Evolutionary conservation across 805 yeast species (phyloP).

Genomic region (Wickerhamomyces hampshirensis): DNA sequence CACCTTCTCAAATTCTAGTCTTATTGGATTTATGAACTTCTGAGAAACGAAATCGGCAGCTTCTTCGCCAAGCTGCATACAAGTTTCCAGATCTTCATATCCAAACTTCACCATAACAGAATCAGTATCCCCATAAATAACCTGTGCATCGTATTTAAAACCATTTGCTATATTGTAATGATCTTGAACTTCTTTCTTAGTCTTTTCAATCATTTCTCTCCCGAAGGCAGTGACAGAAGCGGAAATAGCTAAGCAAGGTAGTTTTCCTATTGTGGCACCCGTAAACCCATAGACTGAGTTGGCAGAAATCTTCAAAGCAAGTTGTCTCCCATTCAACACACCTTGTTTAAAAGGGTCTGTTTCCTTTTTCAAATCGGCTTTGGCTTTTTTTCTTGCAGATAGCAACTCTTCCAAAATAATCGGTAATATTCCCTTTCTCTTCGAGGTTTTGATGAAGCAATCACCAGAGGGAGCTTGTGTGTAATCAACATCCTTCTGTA

Average conservation of each 20-base stretch:
- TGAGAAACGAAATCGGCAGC: slow-evolving; percentile 88
- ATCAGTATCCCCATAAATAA: slow-evolving; percentile 97
- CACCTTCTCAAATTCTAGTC: slow-evolving; percentile 93
- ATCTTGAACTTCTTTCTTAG: slow-evolving; percentile 81
- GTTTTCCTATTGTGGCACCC: slow-evolving; percentile 96
- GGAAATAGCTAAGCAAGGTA: slow-evolving; percentile 95
- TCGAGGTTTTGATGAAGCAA: slow-evolving; percentile 65
- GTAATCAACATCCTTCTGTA: slow-evolving; percentile 74
- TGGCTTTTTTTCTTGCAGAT: slow-evolving; percentile 90
- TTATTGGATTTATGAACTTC: slow-evolving; percentile 78
- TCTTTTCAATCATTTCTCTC: slow-evolving; percentile 91
- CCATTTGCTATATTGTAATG: slow-evolving; percentile 81
- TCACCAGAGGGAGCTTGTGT: slow-evolving; percentile 89
- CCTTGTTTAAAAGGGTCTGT: slow-evolving; percentile 91
- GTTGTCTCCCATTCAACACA: slow-evolving; percentile 94
- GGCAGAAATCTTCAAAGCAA: slow-evolving; percentile 94
- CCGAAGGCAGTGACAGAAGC: slow-evolving; percentile 96
- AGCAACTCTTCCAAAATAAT: slow-evolving; percentile 85
- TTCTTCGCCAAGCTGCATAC: slow-evolving; percentile 90
- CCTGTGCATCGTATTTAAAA: slow-evolving; percentile 76
- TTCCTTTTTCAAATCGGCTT: slow-evolving; percentile 83
- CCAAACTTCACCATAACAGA: slow-evolving; percentile 99
- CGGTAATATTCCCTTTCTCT: slow-evolving; percentile 84
- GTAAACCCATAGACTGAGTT: slow-evolving; percentile 98
- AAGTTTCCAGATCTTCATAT: slow-evolving; percentile 64